A percentile compares a stretch with the other conserved stretches of the same genome.
These are phyloP conservation scores for Plectranthus barbatus DNA, from an alignment of 257 asterid species.

Conservation along the genomic window DNA sequence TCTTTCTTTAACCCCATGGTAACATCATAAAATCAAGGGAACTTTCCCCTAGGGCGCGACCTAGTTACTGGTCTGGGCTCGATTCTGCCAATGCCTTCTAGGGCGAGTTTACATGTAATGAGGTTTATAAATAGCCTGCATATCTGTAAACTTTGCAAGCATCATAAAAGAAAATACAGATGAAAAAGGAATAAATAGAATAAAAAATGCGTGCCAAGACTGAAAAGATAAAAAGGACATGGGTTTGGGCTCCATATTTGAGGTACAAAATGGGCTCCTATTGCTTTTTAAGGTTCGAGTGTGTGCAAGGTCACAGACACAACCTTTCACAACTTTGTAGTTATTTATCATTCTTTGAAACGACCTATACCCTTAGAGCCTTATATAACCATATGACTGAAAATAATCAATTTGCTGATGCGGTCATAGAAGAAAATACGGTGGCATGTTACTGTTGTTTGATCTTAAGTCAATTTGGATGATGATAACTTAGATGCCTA, in stretches of 20 bases:
- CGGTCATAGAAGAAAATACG: neutral
- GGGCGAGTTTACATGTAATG: neutral
- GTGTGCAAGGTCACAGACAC: neutral
- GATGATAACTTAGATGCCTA: neutral
- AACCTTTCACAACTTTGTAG: neutral
- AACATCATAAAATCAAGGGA: slow-evolving; percentile 5
- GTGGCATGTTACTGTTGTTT: no score
- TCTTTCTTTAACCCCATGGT: slow-evolving; percentile 9
- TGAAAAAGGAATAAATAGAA: neutral
- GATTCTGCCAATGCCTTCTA: neutral
- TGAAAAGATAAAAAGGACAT: neutral
- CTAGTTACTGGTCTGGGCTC: neutral
- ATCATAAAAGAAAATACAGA: neutral
- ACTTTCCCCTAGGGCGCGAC: neutral
- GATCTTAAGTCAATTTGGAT: no score
- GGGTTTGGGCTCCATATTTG: neutral
- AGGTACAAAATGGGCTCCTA: neutral
- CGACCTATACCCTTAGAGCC: neutral
- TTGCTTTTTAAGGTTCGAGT: neutral
- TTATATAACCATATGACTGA: neutral
- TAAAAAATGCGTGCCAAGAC: neutral
- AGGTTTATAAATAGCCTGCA: neutral
- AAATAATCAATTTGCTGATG: neutral
- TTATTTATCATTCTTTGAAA: neutral
- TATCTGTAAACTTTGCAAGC: neutral